Evolutionary conservation across 139 green algal genomes (phyloP).

Genomic region (Chlamydomonas incerta): DNA sequence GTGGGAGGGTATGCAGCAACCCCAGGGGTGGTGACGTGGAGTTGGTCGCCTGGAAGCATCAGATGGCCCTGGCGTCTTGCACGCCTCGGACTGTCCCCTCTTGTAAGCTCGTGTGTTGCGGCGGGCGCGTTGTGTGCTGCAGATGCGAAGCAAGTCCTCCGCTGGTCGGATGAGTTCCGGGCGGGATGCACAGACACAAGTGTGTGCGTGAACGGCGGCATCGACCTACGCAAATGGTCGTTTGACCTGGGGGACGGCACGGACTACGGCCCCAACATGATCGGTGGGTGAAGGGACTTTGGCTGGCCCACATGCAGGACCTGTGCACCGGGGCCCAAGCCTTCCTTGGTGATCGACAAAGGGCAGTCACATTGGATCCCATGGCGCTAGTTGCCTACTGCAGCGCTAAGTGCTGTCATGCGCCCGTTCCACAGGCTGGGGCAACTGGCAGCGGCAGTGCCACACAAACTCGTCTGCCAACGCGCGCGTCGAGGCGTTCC

Average conservation of each 20-base stretch:
- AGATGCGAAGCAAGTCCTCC: not conserved
- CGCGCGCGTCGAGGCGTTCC: not conserved
- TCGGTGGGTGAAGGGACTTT: too few species aligned
- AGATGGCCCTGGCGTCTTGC: too few species aligned
- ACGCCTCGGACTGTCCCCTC: too few species aligned
- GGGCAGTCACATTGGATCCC: not conserved
- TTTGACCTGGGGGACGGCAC: conserved; percentile 13
- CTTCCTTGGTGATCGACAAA: not conserved
- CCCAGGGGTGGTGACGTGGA: too few species aligned
- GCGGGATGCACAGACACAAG: not conserved
- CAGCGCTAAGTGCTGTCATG: too few species aligned
- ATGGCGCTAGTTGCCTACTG: too few species aligned
- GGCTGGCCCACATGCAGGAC: not conserved
- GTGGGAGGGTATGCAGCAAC: too few species aligned
- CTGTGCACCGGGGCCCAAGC: not conserved
- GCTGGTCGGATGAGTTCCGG: conserved; percentile 7
- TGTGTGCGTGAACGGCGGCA: not conserved
- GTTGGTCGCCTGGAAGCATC: too few species aligned
- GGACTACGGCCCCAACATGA: not conserved
- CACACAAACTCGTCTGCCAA: conserved; percentile 16
- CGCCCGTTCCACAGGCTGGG: not conserved
- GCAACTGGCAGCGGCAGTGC: conserved; percentile 28
- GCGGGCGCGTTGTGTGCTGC: not conserved
- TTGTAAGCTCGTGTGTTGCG: too few species aligned
- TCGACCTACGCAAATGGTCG: not conserved